Evolutionary conservation across 257 asterid species (phyloP).

Genomic region (Capsicum baccatum): DNA sequence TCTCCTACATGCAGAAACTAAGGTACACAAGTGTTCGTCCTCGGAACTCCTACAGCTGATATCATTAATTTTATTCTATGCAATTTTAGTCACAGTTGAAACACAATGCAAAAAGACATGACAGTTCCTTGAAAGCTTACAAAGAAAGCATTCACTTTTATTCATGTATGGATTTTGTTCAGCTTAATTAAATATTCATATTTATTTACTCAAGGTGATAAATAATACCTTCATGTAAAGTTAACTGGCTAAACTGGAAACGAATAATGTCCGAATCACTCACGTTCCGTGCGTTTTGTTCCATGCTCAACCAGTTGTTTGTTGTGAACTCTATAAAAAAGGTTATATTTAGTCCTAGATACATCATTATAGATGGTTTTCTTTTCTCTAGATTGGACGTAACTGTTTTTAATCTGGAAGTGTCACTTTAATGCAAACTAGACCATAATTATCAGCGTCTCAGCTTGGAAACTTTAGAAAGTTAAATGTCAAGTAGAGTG

Average conservation of each 20-base stretch:
- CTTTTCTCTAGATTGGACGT: not conserved
- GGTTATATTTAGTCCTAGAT: not conserved
- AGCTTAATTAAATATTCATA: not conserved
- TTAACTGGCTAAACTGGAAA: not conserved
- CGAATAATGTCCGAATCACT: not conserved
- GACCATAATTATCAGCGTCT: not conserved
- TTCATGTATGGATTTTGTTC: not conserved
- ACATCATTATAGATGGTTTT: not conserved
- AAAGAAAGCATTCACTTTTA: not conserved
- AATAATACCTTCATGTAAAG: not conserved
- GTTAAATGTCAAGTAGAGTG: not conserved
- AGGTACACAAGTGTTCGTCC: constrained; percentile 53
- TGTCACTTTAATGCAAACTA: not conserved
- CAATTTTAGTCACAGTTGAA: not conserved
- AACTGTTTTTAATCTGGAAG: not conserved
- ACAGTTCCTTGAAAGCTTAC: not conserved
- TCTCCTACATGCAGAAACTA: constrained; percentile 83
- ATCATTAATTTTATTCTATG: constrained; percentile 21
- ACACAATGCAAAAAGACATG: not conserved
- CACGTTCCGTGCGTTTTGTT: not conserved
- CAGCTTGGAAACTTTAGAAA: not conserved
- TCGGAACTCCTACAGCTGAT: constrained; percentile 1
- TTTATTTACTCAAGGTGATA: not conserved
- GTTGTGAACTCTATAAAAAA: not conserved
- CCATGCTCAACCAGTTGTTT: not conserved